Base-by-base conservation (phyloP, 352 stramenopile species). In the Pythium diclinum region DNA sequence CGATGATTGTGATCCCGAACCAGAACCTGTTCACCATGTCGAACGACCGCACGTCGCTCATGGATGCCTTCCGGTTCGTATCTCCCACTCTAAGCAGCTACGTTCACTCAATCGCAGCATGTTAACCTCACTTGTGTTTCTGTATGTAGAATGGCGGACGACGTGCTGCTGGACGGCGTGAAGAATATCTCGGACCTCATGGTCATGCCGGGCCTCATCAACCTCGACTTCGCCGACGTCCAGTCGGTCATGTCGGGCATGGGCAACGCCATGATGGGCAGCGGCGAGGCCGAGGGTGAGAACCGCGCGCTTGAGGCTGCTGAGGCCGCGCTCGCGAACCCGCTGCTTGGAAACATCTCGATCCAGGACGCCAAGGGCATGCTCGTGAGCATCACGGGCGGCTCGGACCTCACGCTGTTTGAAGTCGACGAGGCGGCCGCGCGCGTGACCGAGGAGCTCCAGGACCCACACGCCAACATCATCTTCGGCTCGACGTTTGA, bases 321-420 rank as follows among this genome's bases (percentile, higher is more conserved):
- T n/a, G 88, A 97, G 57, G 83, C 79, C 48, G 89, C 89, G 36
- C 68, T 97, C 33, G 77, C 85, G 51, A 97, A 96, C 69, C 89
- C 89, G 40, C 77, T 97, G 52, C 70, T 97, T 17, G 89, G 89
- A 16, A 83, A 97, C 65, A 91, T 97, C 60, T 96, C 89, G 16
- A 91, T 95, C 68, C 88, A 94, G 77, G 85, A 91, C 44, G 90
- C 90, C 49, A 96, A 96, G 75, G 92, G 95, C 28, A 88, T 98
- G 79, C 83, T 98, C 54, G 89, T 98, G 53, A 98, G 98, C 72
- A 98, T 98, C 67, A 97, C 90, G 7, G 95, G 95, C 19, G 92
- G 94, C 44, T 84, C 86, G 16, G 95, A 98, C 67, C 75, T 98
- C 78, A 97, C 88, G 61, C 79, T 99, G 33, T 94, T 96, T 65